phyloP scores from a whole-genome alignment of 306 rosid species.

The Quercus rubra region DNA sequence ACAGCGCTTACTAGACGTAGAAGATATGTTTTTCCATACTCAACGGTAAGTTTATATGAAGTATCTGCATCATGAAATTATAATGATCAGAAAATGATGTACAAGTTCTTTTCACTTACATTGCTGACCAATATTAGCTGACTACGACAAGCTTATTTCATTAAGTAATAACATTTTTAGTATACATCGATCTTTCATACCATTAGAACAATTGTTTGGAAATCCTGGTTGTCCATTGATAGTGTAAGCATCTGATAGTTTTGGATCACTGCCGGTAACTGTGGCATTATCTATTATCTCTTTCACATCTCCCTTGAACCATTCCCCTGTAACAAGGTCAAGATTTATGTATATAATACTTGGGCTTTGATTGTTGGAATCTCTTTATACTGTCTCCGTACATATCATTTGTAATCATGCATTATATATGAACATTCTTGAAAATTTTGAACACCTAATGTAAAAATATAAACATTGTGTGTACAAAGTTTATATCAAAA shows the following conservation, averaged over 20 bases:
- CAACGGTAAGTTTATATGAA: constrained; percentile 15
- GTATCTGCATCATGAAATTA: constrained; percentile 23
- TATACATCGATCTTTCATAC: background rate
- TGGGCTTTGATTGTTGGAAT: too few relatives aligned
- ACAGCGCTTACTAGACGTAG: constrained; percentile 21
- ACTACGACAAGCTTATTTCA: too few relatives aligned
- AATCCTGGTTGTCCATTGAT: background rate
- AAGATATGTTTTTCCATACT: constrained; percentile 35
- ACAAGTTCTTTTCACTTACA: too few relatives aligned
- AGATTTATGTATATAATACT: background rate
- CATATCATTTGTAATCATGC: too few relatives aligned
- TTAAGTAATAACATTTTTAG: too few relatives aligned
- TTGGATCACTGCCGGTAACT: background rate
- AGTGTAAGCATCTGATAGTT: background rate
- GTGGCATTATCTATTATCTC: background rate
- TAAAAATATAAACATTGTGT: too few relatives aligned
- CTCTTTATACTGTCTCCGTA: too few relatives aligned
- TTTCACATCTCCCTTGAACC: background rate
- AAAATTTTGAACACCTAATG: too few relatives aligned
- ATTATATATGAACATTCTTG: too few relatives aligned
- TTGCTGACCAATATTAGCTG: too few relatives aligned
- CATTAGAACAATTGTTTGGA: constrained; percentile 1
- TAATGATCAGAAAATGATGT: too few relatives aligned
- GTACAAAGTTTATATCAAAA: too few relatives aligned
- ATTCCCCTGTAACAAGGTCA: background rate